Conservation (phyloP, 2,329 filamentous ascomycete species). For the Cladophialophora bantiana region DNA sequence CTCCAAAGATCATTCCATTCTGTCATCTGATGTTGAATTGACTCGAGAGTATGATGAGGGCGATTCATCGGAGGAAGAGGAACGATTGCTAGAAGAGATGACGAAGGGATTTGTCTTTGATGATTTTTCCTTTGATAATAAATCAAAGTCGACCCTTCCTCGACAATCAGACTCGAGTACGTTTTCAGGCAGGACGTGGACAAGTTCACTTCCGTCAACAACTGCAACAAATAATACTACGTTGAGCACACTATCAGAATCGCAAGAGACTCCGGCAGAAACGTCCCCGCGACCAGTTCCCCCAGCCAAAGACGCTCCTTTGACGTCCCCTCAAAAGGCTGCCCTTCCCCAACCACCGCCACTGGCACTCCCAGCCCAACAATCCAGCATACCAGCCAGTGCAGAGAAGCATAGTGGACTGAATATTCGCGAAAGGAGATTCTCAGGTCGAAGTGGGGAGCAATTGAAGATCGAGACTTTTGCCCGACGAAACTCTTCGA, state of each 20-base stretch:
- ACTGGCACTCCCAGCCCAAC: slow-evolving; percentile 36
- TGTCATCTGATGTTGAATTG: slow-evolving; percentile 42
- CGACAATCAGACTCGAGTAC: slow-evolving; percentile 78
- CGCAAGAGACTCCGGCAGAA: slow-evolving; percentile 42
- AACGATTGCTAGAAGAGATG: slow-evolving; percentile 85
- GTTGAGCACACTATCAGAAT: slow-evolving; percentile 76
- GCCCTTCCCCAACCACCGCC: slow-evolving; percentile 36
- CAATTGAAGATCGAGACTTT: slow-evolving; percentile 87
- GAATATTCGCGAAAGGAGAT: slow-evolving; percentile 70
- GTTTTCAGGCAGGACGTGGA: slow-evolving; percentile 75
- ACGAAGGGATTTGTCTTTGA: slow-evolving; percentile 82
- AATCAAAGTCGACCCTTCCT: slow-evolving; percentile 71
- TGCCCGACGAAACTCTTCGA: slow-evolving; percentile 31
- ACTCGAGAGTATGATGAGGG: slow-evolving; percentile 61
- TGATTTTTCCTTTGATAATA: slow-evolving; percentile 77
- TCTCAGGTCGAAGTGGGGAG: slow-evolving; percentile 81
- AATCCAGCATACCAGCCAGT: slow-evolving; percentile 33
- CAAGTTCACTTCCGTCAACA: slow-evolving; percentile 78
- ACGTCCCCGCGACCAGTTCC: slow-evolving; percentile 29
- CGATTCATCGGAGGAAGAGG: slow-evolving; percentile 74
- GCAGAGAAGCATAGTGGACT: slow-evolving; percentile 30
- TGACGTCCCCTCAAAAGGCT: slow-evolving; percentile 25
- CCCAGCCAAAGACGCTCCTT: slow-evolving; percentile 31
- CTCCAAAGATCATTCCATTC: slow-evolving; percentile 1
- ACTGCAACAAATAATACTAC: slow-evolving; percentile 71